Evolutionary conservation across 1,139 yeast species (phyloP).

Genomic region (Insectozyma bohioensis): DNA sequence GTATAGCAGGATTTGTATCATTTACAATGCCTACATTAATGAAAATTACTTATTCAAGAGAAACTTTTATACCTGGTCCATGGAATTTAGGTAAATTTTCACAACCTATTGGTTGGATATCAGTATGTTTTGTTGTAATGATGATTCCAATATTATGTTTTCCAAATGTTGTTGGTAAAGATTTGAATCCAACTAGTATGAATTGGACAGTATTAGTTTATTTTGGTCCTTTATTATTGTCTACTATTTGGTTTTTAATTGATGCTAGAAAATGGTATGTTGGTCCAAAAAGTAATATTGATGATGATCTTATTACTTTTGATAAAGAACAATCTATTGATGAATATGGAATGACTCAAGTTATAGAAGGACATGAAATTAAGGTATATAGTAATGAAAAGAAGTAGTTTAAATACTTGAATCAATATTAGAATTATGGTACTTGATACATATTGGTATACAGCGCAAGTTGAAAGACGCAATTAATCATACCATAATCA

Average conservation of each 20-base stretch:
- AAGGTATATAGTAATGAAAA: constrained; percentile 9
- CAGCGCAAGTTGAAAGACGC: too few relatives aligned
- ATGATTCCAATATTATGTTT: constrained; percentile 70
- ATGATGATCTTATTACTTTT: constrained; percentile 27
- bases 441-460: too few relatives aligned
- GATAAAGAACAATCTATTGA: constrained; percentile 12
- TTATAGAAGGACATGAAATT: constrained; percentile 10
- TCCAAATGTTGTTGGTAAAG: constrained; percentile 55
- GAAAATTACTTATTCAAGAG: constrained; percentile 55
- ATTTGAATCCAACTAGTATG: constrained; percentile 51
- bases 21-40: constrained; percentile 65
- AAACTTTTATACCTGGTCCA: constrained; percentile 64
- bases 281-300: constrained; percentile 68
- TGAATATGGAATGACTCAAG: constrained; percentile 11
- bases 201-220: constrained; percentile 73
- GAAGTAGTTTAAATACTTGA: neutral
- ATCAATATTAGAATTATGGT: too few relatives aligned
- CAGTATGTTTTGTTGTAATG: constrained; percentile 47
- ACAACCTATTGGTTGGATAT: constrained; percentile 39
- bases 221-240: constrained; percentile 61
- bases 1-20: constrained; percentile 70
- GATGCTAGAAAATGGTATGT: constrained; percentile 65
- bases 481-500: too few relatives aligned
- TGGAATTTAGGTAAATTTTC: constrained; percentile 64
- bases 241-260: constrained; percentile 50